Evolutionary conservation across 1,284 basidiomycete species (phyloP).

Genomic region (Inonotus obliquus): DNA sequence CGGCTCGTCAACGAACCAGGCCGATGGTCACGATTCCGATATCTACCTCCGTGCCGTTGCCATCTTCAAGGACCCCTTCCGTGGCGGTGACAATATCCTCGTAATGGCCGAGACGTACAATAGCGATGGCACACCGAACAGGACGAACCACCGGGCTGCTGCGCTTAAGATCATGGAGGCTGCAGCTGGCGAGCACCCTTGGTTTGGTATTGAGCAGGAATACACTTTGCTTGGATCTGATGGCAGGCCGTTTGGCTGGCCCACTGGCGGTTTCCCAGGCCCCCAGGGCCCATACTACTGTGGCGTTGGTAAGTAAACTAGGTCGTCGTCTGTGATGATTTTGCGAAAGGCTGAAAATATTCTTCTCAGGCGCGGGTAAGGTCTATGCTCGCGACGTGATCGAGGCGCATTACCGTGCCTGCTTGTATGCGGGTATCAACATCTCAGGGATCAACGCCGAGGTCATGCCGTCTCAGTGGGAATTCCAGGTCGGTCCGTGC

Average conservation of each 20-base stretch:
- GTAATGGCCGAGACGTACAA: conserved; percentile 98
- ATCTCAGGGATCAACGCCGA: conserved; percentile 99
- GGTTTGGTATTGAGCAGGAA: conserved; percentile 99
- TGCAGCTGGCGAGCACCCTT: conserved; percentile 78
- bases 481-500: conserved; percentile 99
- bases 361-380: conserved; percentile 76
- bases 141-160: conserved; percentile 91
- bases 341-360: not conserved
- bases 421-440: conserved; percentile 95
- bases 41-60: conserved; percentile 96
- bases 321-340: too few species aligned
- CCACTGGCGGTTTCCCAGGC: conserved; percentile 98
- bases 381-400: conserved; percentile 99
- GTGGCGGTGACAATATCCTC: conserved; percentile 95
- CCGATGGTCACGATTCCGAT: conserved; percentile 92
- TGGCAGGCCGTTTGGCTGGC: conserved; percentile 93
- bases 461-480: conserved; percentile 99
- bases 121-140: conserved; percentile 98
- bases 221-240: conserved; percentile 97
- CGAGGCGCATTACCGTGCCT: conserved; percentile 98
- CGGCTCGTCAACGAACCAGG: conserved; percentile 96
- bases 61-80: conserved; percentile 99
- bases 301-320: conserved; percentile 78
- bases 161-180: conserved; percentile 92
- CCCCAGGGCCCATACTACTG: conserved; percentile 99